Evolutionary conservation across 139 green algal genomes (phyloP), one percentile per base, ranked within the genome.

Genomic region (Picochlorum sp.): DNA sequence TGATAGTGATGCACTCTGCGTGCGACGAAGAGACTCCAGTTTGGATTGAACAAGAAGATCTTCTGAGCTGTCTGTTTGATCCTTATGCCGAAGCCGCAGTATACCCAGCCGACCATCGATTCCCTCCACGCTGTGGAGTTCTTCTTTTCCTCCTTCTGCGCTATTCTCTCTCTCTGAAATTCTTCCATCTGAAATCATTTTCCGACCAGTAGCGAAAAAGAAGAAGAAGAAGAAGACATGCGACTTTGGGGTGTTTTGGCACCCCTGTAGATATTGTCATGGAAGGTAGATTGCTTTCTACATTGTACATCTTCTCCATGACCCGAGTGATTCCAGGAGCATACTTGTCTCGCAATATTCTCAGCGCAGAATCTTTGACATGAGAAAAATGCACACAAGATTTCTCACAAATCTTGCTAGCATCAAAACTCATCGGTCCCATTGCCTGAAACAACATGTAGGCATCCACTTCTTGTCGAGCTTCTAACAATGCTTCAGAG

Each of bases 361-460:
- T 49, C 57, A 86, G 66, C 14, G 71, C 66, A 4, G 34, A 50
- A 21, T 77, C 62, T 18, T 63, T 68, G 18, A 85, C 34, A 45
- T 70, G 30, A 4, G 60, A 49, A 45, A 78, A 81, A n/a, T 24
- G 57, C 38, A 79, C 75, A 55, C 68, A 79, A 0, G 81, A 81
- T 14, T 71, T 64, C n/a, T 75, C 57, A 28, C 89, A 57, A 24
- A 91, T 71, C 18, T 79, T 71, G 51, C 20, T 66, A 49, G 51
- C 57, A 65, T 89, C 83, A 63, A 82, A 85, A 1, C 74, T 82
- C 64, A 87, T 80, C 13, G 80, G 76, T 0, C 79, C 81, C 71
- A 84, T 80, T 47, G 69, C 69, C 45, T 85, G 80, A 16, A 88
- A 71, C 57, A 83, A 58, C 51, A 74, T 70, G 62, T 82, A 82